Base-by-base conservation (phyloP, 2,329 filamentous ascomycete species). In the Sporothrix phasma region DNA sequence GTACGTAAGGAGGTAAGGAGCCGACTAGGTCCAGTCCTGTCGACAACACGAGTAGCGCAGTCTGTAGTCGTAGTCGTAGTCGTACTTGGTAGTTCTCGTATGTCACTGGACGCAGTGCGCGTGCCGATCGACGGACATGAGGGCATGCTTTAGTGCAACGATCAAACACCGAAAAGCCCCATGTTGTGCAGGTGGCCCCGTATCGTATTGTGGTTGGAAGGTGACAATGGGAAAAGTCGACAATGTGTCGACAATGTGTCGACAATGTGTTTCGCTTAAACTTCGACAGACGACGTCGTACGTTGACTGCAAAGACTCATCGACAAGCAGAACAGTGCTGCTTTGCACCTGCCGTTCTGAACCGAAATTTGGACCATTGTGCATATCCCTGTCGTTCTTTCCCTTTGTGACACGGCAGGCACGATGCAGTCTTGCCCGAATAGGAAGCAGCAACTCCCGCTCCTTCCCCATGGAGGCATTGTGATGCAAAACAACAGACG, bases 401-500 rank as follows among this genome's bases (percentile, higher is more conserved):
- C 58, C 41, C 34, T 13, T 13, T 13, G 54, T 54, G 37, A 24
- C 39, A 61, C 31, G 37, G 10, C n/a, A 19, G 6, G 37, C 19
- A 24, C 37, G 47, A 37, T 34, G 41, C 29, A 22, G 26, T 54
- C 17, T 65, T 63, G 61, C 61, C 64, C 64, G 45, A 63, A 61
- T 61, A 61, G 54, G 61, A 63, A 63, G 61, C 54, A 63, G 54
- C 46, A 65, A 43, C 17, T 46, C 26, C 22, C 39, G 59, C 60
- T 59, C 64, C 51, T 65, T 62, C 63, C 51, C 51, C 22, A 53
- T 64, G 13, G 31, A 26, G 51, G 34, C 34, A 61, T 56, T 26
- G n/a, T 56, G 24, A 56, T 5, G 26, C 47, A 11, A n/a, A 31
- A 31, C 26, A 19, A 56, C n/a, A n/a, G n/a, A n/a, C n/a, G n/a